Conservation (phyloP, 2,329 filamentous ascomycete species). For the Thermothelomyces thermophilus region DNA sequence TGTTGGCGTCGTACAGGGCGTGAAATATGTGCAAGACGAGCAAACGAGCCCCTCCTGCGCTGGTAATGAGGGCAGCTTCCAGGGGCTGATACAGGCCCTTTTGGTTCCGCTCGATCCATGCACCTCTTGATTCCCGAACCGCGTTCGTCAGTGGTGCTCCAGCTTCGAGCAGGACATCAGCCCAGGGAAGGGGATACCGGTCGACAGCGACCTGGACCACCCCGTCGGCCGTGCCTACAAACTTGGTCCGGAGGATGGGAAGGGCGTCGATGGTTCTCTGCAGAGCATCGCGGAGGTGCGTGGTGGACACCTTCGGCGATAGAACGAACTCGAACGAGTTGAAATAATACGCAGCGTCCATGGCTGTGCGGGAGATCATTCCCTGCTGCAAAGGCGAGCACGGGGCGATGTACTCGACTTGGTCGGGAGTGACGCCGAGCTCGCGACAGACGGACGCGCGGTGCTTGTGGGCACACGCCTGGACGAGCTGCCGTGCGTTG, state of each 20-base stretch:
- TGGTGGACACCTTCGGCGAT: constrained; percentile 35
- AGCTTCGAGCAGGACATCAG: constrained; percentile 28
- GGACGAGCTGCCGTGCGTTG: constrained; percentile 53
- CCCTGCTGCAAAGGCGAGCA: constrained; percentile 84
- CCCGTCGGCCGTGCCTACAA: constrained; percentile 67
- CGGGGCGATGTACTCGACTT: constrained; percentile 68
- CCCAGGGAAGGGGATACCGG: constrained; percentile 38
- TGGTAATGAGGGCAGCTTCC: constrained; percentile 39
- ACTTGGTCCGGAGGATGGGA: constrained; percentile 65
- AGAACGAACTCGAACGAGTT: constrained; percentile 64
- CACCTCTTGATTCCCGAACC: constrained; percentile 27
- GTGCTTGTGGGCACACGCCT: constrained; percentile 58
- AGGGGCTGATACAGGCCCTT: constrained; percentile 45
- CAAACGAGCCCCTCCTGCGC: constrained; percentile 23
- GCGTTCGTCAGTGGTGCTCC: constrained; percentile 19
- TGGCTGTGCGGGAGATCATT: constrained; percentile 61
- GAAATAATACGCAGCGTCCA: constrained; percentile 68
- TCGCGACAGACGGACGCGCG: constrained; percentile 43
- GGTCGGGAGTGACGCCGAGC: constrained; percentile 42
- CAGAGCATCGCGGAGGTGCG: constrained; percentile 53
- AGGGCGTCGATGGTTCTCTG: constrained; percentile 41
- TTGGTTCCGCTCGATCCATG: constrained; percentile 51
- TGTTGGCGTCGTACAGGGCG: constrained; percentile 78
- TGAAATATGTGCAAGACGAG: constrained; percentile 73
- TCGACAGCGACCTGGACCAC: constrained; percentile 65